These are phyloP conservation scores for Thyridium curvatum DNA, from an alignment of 2,329 filamentous ascomycete genomes.

Conservation along the genomic window DNA sequence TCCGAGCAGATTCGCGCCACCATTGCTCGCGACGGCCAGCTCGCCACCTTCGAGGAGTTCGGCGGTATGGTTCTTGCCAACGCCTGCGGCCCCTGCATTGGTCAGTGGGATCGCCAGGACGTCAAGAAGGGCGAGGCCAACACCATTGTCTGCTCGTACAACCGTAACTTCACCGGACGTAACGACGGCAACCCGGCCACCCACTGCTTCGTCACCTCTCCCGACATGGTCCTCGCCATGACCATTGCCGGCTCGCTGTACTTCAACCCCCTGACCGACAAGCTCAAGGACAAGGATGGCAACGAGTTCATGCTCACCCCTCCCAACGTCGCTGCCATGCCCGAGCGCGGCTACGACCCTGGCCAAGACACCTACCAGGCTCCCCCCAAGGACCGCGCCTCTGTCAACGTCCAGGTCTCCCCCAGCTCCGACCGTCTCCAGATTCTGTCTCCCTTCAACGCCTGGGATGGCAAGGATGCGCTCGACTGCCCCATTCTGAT, in stretches of 20 bases:
- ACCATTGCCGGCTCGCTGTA: conserved; percentile 39
- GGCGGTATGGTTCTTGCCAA: conserved; percentile 93
- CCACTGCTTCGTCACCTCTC: conserved; percentile 40
- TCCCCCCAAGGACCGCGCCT: conserved; percentile 70
- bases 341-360: conserved; percentile 73
- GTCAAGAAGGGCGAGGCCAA: conserved; percentile 94
- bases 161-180: conserved; percentile 98
- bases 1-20: conserved; percentile 96
- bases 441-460: conserved; percentile 74
- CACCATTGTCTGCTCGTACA: conserved; percentile 98
- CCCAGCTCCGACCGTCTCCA: conserved; percentile 92
- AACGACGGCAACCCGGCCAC: conserved; percentile 56
- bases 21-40: conserved; percentile 82
- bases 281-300: conserved; percentile 88
- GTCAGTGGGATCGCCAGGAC: conserved; percentile 90
- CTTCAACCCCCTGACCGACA: conserved; percentile 95
- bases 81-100: conserved; percentile 88
- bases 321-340: conserved; percentile 77
- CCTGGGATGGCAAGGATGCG: conserved; percentile 92
- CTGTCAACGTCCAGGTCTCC: conserved; percentile 74
- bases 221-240: conserved; percentile 36
- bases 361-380: conserved; percentile 94
- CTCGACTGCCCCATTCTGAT: conserved; percentile 83
- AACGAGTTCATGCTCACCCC: conserved; percentile 87
- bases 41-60: conserved; percentile 93